Evolutionary conservation across 495 filamentous ascomycete genomes (phyloP), one percentile per base, ranked within the genome.

Genomic region (Neurospora sp.): DNA sequence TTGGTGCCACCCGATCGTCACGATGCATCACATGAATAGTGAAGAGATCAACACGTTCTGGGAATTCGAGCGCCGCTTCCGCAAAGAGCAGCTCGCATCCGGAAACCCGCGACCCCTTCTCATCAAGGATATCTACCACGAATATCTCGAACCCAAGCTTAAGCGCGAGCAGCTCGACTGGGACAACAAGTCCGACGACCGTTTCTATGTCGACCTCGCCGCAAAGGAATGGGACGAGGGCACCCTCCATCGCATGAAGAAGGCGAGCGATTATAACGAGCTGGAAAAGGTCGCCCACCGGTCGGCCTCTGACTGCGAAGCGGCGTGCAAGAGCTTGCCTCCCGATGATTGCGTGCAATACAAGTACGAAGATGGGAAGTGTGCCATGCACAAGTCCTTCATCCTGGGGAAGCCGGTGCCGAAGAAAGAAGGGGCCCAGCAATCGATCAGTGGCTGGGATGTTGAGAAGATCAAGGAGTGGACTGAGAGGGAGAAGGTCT

Each of bases 1-100:
- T 70, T 90, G 89, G 89, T 91, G 89, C 77, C 82, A 87, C 39
- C 87, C 87, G 10, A 77, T 87, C 53, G 81, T 89, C 0, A 87
- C 86, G 3, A 88, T 90, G 86, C 89, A 91, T 76, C 87, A 89
- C 76, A 81, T 91, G 75, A 81, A 83, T 20, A 79, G 82, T 71
- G 82, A 83, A 44, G 88, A 89, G 72, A 81, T 89, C 53, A 85
- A 82, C 70, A 76, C 75, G 16, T 80, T 90, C 70, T 90, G 85
- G 84, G 77, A 85, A 44, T 89, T 86, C 74, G 86, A 88, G 75
- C 81, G 81, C 73, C 74, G 77, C 14, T 61, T 61, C 53, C 53
- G 53, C 12, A 35, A 14, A 61, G 78, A 77, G n/a, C 75, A 76
- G 18, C 44, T 39, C 39, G 44, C 40, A 44, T 8, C 71, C 14